Base-by-base conservation (phyloP, 2,329 filamentous ascomycete genomes). In the Bipolaris victoriae region DNA sequence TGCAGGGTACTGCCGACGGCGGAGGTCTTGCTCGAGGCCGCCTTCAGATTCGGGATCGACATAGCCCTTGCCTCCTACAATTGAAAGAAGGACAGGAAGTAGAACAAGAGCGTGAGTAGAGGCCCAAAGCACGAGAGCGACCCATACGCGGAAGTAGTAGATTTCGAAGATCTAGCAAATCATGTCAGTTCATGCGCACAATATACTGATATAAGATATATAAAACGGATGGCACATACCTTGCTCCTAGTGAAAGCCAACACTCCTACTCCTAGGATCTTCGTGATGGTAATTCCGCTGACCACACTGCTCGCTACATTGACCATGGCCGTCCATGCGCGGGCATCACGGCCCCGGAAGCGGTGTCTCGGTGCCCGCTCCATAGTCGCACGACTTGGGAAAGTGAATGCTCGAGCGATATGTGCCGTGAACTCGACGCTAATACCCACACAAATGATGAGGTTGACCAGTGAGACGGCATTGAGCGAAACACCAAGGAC, bases 71-170 rank as follows among this genome's bases (percentile, higher is more conserved):
- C 95, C 95, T 16, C 95, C 95, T 49, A 90, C 83, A 48, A 97
- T 82, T 71, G 91, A 96, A 64, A 99, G 82, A 1, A 90, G 89
- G 1, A 98, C 95, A 0, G 95, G 95, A 67, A 99, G 80, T 76
- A 98, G 96, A 7, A 99, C 85, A 46, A 99, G 82, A 0, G 95
- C 92, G 76, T 99, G 95, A 9, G 88, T 84, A 7, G 91, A 91
- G 2, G 93, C 96, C 76, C 97, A 94, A 9, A 96, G 76, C 10
- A 99, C 93, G 52, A 99, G 84, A 6, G 93, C 90, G 16, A 97
- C 81, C 95, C 95, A 99, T 41, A 99, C 90, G 41, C 95, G 86
- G 83, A 99, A 99, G 78, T 99, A 99, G 79, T 99, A 99, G 56
- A 99, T 92, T 80, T 99, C 96, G 70, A 99, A 99, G 72, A 99